Evolutionary conservation across 2,329 filamentous ascomycete species (phyloP).

Genomic region (Penicillium concentricum): DNA sequence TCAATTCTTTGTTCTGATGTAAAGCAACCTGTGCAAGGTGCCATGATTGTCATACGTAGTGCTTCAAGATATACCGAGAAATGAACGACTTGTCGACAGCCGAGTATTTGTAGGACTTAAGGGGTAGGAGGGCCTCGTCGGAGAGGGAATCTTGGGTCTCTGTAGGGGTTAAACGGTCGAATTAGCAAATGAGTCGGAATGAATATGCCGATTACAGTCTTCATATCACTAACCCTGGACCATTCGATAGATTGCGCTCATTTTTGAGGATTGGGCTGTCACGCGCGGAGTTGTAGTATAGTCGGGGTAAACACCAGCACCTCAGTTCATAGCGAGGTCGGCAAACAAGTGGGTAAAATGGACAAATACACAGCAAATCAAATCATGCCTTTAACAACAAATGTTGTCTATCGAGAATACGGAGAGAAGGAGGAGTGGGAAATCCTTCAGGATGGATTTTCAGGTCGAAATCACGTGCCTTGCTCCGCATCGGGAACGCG

Average conservation of each 20-base stretch:
- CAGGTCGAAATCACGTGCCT: constrained; percentile 19
- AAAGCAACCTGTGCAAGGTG: too few species aligned
- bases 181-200: background rate
- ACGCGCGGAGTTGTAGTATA: constrained; percentile 13
- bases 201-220: background rate
- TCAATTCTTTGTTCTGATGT: background rate
- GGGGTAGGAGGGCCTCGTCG: constrained; percentile 84
- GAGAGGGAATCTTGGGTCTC: constrained; percentile 63
- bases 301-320: constrained; percentile 6
- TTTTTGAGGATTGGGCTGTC: constrained; percentile 21
- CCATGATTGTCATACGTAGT: constrained; percentile 69
- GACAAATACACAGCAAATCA: constrained; percentile 2
- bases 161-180: constrained; percentile 5
- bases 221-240: constrained; percentile 34
- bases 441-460: constrained; percentile 22
- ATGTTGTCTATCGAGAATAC: background rate
- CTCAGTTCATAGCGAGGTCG: constrained; percentile 1
- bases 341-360: constrained; percentile 4
- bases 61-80: constrained; percentile 88
- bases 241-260: constrained; percentile 35
- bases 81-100: constrained; percentile 93
- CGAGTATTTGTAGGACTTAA: constrained; percentile 96
- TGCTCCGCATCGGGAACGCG: constrained; percentile 26
- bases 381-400: constrained; percentile 3
- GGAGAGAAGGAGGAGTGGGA: constrained; percentile 5